Conservation (phyloP, 495 filamentous ascomycete species). For the Annulohypoxylon maeteangense region DNA sequence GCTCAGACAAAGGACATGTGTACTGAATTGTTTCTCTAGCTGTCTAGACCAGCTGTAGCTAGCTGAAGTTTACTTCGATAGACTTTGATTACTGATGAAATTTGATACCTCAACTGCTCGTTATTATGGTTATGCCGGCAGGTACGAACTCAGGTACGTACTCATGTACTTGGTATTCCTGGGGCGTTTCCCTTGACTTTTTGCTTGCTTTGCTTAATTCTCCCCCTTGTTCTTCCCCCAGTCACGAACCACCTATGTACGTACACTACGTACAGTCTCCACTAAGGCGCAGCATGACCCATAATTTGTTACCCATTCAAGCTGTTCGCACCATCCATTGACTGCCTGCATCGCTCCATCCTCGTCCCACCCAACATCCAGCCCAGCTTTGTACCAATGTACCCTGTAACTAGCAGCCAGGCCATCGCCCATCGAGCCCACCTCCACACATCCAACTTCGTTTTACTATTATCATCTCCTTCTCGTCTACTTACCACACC, state of each 20-base stretch:
- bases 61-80: neutral
- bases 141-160: neutral
- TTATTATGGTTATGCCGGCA: constrained; percentile 29
- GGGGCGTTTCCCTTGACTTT: constrained; percentile 16
- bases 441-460: constrained; percentile 41
- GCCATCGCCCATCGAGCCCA: constrained; percentile 38
- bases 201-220: neutral
- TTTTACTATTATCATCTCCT: constrained; percentile 20
- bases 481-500: constrained; percentile 1
- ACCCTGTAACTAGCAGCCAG: constrained; percentile 11
- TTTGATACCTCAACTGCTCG: constrained; percentile 9
- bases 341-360: constrained; percentile 49
- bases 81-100: constrained; percentile 9
- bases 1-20: constrained; percentile 11
- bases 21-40: too few relatives aligned
- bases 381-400: neutral
- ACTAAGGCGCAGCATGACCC: constrained; percentile 27
- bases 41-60: too few relatives aligned
- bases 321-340: constrained; percentile 42
- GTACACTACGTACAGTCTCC: constrained; percentile 33
- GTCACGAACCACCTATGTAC: constrained; percentile 34
- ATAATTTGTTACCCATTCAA: constrained; percentile 11
- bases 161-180: constrained; percentile 17
- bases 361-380: constrained; percentile 43
- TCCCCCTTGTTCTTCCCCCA: constrained; percentile 20